phyloP scores from a whole-genome alignment of 768 basidiomycete species.

The Lactarius quietus region DNA sequence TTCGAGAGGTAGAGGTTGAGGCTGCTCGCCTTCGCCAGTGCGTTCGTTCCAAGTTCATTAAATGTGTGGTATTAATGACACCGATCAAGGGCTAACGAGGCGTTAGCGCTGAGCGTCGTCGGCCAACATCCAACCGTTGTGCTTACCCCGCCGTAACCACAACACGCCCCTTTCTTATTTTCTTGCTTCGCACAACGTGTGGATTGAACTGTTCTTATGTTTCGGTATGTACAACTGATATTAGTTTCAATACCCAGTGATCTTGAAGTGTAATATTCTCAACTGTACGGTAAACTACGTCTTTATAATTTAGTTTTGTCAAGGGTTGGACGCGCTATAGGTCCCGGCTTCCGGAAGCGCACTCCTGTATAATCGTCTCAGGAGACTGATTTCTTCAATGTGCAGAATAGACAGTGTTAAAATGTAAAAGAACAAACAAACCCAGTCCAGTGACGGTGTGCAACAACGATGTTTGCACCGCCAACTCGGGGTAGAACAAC shows the following conservation, averaged over 20 bases:
- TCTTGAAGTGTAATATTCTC: background rate
- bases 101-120: slow-evolving; percentile 79
- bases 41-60: slow-evolving; percentile 24
- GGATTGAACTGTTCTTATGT: background rate
- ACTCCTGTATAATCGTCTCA: background rate
- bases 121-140: slow-evolving; percentile 61
- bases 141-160: slow-evolving; percentile 50
- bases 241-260: background rate
- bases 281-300: background rate
- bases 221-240: background rate
- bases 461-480: no score
- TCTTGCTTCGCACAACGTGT: background rate
- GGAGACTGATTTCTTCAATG: background rate
- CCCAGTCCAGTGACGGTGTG: no score
- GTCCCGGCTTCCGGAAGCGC: background rate
- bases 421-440: no score
- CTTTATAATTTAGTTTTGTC: background rate
- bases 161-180: slow-evolving; percentile 47
- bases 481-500: no score
- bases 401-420: background rate
- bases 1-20: slow-evolving; percentile 76
- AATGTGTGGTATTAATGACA: slow-evolving; percentile 57
- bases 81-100: slow-evolving; percentile 37
- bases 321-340: background rate
- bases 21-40: slow-evolving; percentile 70